These are phyloP conservation scores for Eimeria falciformis DNA, from an alignment of 169 alveolate species.

Conservation along the genomic window DNA sequence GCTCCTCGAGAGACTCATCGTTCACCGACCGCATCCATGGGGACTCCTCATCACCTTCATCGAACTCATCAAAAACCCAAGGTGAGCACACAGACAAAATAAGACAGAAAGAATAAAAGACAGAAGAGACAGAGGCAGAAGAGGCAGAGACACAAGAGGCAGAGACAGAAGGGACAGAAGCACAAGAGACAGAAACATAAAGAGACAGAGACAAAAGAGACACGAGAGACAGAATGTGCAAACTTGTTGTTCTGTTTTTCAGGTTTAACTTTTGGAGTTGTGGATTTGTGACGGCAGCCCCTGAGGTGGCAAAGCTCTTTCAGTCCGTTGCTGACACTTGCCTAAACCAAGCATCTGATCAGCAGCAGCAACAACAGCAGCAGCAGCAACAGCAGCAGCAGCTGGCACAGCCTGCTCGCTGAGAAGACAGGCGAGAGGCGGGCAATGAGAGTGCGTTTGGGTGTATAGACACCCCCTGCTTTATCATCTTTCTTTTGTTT, in stretches of 20 bases:
- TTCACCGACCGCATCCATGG: slow-evolving; percentile 98
- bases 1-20: slow-evolving; percentile 93
- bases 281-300: slow-evolving; percentile 73
- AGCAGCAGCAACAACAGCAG: slow-evolving; percentile 70
- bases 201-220: too few species aligned
- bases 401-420: slow-evolving; percentile 29
- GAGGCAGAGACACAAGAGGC: too few species aligned
- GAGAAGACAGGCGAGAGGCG: not conserved
- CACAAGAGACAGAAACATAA: too few species aligned
- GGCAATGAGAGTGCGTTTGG: not conserved
- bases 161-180: too few species aligned
- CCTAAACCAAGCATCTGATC: slow-evolving; percentile 60
- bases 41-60: slow-evolving; percentile 96
- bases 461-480: not conserved
- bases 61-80: slow-evolving; percentile 94
- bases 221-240: not conserved
- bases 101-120: too few species aligned
- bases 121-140: too few species aligned
- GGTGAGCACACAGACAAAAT: too few species aligned
- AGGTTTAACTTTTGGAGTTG: slow-evolving; percentile 77
- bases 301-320: slow-evolving; percentile 79
- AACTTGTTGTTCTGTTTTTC: not conserved
- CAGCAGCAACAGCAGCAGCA: slow-evolving; percentile 49
- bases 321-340: slow-evolving; percentile 77
- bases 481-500: not conserved